phyloP scores from a whole-genome alignment of 2,329 filamentous ascomycete species.

The Trichoderma breve region DNA sequence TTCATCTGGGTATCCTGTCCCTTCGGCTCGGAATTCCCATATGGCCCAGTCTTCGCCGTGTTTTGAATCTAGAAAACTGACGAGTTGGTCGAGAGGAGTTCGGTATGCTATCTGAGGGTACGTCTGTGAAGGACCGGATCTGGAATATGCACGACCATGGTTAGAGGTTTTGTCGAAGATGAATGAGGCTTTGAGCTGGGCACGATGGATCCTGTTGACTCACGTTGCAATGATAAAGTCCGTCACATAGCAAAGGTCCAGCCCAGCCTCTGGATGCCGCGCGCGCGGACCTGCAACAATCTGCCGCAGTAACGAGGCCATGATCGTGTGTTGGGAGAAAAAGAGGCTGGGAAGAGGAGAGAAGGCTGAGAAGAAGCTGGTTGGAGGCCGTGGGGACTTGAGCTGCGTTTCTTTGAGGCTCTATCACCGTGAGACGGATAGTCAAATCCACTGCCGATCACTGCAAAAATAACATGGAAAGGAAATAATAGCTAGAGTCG shows the following conservation, averaged over 20 bases:
- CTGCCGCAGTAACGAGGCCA: constrained; percentile 78
- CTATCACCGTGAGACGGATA: too few relatives aligned
- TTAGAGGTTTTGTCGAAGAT: neutral
- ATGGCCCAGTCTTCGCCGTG: constrained; percentile 87
- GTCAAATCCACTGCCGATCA: neutral
- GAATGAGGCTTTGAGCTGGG: neutral
- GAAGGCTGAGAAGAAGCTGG: neutral
- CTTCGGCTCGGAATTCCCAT: constrained; percentile 97
- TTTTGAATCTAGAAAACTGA: constrained; percentile 81
- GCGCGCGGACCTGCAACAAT: constrained; percentile 86
- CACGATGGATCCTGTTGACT: constrained; percentile 23
- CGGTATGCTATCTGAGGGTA: constrained; percentile 92
- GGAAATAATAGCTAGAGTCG: neutral
- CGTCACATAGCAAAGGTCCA: constrained; percentile 96
- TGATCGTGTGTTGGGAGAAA: neutral
- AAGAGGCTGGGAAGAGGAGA: neutral
- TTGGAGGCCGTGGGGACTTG: neutral
- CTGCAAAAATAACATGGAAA: neutral
- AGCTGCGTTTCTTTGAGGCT: neutral
- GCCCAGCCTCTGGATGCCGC: constrained; percentile 78
- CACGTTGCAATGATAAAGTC: constrained; percentile 68
- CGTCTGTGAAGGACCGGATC: constrained; percentile 84
- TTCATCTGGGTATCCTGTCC: constrained; percentile 89
- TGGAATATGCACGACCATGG: constrained; percentile 41
- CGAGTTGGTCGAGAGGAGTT: constrained; percentile 84